Evolutionary conservation across 2,329 filamentous ascomycete species (phyloP).

Genomic region (Colletotrichum sp.): DNA sequence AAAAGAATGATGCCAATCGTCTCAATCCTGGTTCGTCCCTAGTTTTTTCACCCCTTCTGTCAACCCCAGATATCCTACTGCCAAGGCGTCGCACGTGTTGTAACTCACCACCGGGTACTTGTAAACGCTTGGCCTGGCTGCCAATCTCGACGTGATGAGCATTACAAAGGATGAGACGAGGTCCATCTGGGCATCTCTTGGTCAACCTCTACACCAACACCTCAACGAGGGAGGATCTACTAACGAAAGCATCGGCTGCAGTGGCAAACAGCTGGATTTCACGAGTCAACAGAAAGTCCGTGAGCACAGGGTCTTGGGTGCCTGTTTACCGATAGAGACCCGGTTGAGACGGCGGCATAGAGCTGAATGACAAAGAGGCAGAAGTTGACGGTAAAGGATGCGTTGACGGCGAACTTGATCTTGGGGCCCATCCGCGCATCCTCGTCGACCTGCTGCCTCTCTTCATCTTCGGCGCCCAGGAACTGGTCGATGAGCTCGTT

Average conservation of each 20-base stretch:
- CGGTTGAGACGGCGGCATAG: constrained; percentile 62
- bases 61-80: background rate
- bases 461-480: constrained; percentile 60
- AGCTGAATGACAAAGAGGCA: constrained; percentile 63
- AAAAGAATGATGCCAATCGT: constrained; percentile 71
- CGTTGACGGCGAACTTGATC: constrained; percentile 58
- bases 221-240: constrained; percentile 25
- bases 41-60: constrained; percentile 1
- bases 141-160: constrained; percentile 63
- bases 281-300: constrained; percentile 6
- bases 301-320: background rate
- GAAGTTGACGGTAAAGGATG: constrained; percentile 55
- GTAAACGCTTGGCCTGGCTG: constrained; percentile 63
- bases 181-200: constrained; percentile 51
- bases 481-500: constrained; percentile 57
- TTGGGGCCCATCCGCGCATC: constrained; percentile 53
- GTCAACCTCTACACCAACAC: constrained; percentile 17
- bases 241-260: constrained; percentile 66
- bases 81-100: background rate
- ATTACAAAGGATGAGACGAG: constrained; percentile 69
- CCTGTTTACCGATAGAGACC: constrained; percentile 53
- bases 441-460: constrained; percentile 55
- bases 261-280: constrained; percentile 59
- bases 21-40: constrained; percentile 66
- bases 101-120: constrained; percentile 62